A percentile compares a stretch with the other conserved stretches of the same genome.
phyloP scores from a whole-genome alignment of 768 basidiomycete genomes.

The Lactarius psammicola region DNA sequence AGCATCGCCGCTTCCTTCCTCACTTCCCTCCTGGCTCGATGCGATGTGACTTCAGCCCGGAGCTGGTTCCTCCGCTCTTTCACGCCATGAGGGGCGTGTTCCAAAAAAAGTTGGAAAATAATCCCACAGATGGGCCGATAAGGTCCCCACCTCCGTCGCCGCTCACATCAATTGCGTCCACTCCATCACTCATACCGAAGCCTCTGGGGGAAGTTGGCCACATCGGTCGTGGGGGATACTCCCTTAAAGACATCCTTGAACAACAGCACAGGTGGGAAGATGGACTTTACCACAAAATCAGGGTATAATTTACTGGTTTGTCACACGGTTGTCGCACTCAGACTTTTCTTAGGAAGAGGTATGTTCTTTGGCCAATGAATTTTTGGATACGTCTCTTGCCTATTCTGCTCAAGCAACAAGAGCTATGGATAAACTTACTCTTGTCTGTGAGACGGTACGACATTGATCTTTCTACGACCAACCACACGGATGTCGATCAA shows the following conservation, averaged over 20 bases:
- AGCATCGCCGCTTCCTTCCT: conserved; percentile 1
- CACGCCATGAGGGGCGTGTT: background rate
- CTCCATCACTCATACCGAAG: conserved; percentile 4
- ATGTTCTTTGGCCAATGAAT: background rate
- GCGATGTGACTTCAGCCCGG: background rate
- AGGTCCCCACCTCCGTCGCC: background rate
- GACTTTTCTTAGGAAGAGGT: background rate
- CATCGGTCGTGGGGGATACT: background rate
- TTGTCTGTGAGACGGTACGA: background rate
- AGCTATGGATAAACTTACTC: background rate
- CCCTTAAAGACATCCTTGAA: background rate
- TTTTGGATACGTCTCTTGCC: conserved; percentile 1
- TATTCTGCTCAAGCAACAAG: background rate
- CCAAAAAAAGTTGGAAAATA: background rate
- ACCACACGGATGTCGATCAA: background rate
- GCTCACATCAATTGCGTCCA: background rate
- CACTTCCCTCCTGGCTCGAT: background rate
- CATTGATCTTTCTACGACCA: background rate
- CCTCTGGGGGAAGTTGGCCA: background rate
- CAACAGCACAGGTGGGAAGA: conserved; percentile 1
- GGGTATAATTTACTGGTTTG: background rate
- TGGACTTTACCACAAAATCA: background rate
- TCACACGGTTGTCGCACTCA: background rate
- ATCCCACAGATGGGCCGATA: background rate
- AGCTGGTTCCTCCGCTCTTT: background rate